Evolutionary conservation across 1,284 basidiomycete species (phyloP), one percentile per base, ranked within the genome.

Genomic region (Trametes sp.): DNA sequence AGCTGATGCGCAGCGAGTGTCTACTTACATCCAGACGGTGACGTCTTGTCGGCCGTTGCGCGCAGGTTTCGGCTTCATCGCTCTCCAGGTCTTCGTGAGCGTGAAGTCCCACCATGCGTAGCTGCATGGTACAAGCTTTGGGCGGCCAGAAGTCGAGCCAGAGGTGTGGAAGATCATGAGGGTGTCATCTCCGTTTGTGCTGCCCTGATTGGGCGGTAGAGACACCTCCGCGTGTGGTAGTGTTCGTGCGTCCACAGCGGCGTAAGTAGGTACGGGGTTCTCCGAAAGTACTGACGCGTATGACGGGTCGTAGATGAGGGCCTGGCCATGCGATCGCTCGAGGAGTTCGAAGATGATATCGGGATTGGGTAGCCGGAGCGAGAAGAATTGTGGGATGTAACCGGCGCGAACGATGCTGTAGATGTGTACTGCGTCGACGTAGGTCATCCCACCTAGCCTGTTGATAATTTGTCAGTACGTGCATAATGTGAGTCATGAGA

Each of bases 111-210:
- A 74, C 74, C 74, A 76, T 11, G 64, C 79, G 67, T 84, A 85
- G 70, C 75, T 88, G 73, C 86, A 86, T 11, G 87, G 88, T 0
- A 92, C 86, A 31, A 91, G 84, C 70, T 90, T 92, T 2, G 89
- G 89, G 68, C 83, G 86, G 54, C 89, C 89, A 38, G 88, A 90
- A 21, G 90, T 91, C 42, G 88, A 90, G 19, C 89, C 89, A 59
- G 86, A 87, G 19, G 89, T 91, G 73, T 91, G 89, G 78, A 90
- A 90, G 59, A 90, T 80, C 78, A 90, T 88, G 28, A 83, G 80
- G 7, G 78, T 78, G 49, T 82, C 80, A 66, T 86, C 82, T 55
- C 80, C 77, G 54, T 75, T 71, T 52, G 73, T 70, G 38, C 64
- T 61, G 26, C 76, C 73, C 33, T 72, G 64, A 63, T 77, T 77